Base-by-base conservation (phyloP, 1,284 basidiomycete species). In the Sporisorium iseilematis-ciliati region DNA sequence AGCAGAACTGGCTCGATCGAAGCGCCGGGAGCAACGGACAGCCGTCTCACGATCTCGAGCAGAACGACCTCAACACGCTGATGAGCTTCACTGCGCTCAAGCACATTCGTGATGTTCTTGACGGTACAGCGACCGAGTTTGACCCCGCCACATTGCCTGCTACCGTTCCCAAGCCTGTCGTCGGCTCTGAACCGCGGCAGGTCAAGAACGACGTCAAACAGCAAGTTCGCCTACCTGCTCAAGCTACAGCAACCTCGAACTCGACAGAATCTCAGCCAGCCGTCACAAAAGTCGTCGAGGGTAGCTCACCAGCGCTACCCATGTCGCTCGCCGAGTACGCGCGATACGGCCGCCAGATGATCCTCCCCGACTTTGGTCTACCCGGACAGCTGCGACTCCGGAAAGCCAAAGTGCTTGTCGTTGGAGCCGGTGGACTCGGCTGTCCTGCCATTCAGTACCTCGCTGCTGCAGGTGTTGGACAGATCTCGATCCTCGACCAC, bases 311-410 rank as follows among this genome's bases (percentile, higher is more conserved):
- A 2, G 20, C 46, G 6, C 23, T 79, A 16, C 78, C 84, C 10
- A 79, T 89, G 45, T 78, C 78, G 7, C 81, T 87, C 7, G 83
- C 86, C 45, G 95, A 98, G 82, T 98, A 97, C 85, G 87, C 88
- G 76, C 89, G 96, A 51, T 99, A 98, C 89, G 95, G 95, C 25
- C 89, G 97, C 48, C 97, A 99, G 84, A 97, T 99, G 94, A 95
- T 99, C 76, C 88, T 98, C 59, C 91, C 94, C 63, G 91, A 91
- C 25, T 92, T 97, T 82, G 96, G 96, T 0, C 88, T 98, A 1
- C 87, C 89, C 2, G 78, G 68, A 2, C 97, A 99, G 86, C 85
- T 94, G 21, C 92, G 90, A 79, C 87, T 99, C 10, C 90, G 91
- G 65, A 78, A 87, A 7, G 90, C 94, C 0, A 91, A 91, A 3